Evolutionary conservation across 148 eudicot species (phyloP).

Genomic region (Oxyria digyna): DNA sequence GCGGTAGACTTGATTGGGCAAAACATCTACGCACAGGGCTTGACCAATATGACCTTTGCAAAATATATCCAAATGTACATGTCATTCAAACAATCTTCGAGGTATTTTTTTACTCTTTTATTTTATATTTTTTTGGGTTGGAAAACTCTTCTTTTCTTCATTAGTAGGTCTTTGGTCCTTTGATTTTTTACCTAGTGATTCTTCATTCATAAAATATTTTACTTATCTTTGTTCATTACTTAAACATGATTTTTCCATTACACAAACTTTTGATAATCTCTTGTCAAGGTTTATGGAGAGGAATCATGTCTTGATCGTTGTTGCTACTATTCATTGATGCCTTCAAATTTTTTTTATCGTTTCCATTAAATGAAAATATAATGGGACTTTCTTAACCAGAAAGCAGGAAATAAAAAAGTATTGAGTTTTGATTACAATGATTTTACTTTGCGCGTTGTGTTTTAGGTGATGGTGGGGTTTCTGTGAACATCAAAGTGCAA

Average conservation of each 20-base stretch:
- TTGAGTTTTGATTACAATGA: background rate
- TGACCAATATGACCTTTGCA: constrained; percentile 91
- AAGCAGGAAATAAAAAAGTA: background rate
- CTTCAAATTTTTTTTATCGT: background rate
- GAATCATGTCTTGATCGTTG: background rate
- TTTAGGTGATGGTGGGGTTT: background rate
- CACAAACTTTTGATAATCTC: constrained; percentile 6
- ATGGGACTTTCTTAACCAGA: background rate
- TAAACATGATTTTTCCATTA: background rate
- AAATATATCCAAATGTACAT: constrained; percentile 72
- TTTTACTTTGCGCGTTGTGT: background rate
- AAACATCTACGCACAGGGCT: constrained; percentile 83
- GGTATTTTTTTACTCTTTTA: constrained; percentile 23
- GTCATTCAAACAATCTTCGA: constrained; percentile 93
- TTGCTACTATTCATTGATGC: background rate
- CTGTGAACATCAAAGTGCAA: constrained; percentile 11
- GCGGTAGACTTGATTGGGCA: constrained; percentile 92
- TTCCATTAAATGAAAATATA: background rate
- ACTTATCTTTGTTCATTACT: constrained; percentile 13
- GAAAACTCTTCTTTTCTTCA: background rate
- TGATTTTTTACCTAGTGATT: background rate
- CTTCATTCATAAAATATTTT: background rate
- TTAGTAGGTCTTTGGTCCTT: background rate
- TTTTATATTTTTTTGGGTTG: too few relatives aligned
- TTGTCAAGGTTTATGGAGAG: constrained; percentile 5